Conservation (phyloP, 2,329 filamentous ascomycete genomes). For the Xylariaceae sp. region DNA sequence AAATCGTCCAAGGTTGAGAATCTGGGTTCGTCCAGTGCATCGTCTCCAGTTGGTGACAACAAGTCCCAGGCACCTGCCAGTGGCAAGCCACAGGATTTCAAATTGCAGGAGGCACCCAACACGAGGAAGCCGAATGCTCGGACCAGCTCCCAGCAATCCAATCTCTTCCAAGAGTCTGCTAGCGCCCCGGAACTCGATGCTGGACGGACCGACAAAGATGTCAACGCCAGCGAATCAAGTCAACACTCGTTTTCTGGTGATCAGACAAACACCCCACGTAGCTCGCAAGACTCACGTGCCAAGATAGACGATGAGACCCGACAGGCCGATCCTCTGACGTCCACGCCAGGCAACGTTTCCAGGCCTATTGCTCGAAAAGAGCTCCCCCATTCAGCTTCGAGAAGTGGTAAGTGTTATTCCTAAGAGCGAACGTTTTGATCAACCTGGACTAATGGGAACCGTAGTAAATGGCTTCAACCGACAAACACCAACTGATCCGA, state of each 20-base stretch:
- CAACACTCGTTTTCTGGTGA: conserved; percentile 34
- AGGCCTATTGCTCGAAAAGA: conserved; percentile 63
- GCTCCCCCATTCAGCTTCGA: conserved; percentile 39
- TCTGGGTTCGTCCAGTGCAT: conserved; percentile 31
- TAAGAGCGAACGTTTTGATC: neutral
- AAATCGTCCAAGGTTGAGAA: conserved; percentile 39
- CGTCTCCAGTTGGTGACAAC: conserved; percentile 36
- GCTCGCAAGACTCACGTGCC: conserved; percentile 54
- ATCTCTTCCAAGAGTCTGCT: conserved; percentile 35
- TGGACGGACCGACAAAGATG: conserved; percentile 36
- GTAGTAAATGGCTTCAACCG: conserved; percentile 37
- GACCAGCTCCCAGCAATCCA: conserved; percentile 41
- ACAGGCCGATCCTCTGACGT: conserved; percentile 41
- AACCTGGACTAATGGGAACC: conserved; percentile 18
- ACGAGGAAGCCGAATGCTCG: conserved; percentile 46
- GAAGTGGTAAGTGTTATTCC: conserved; percentile 39
- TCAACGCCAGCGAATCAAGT: conserved; percentile 30
- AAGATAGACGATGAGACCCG: conserved; percentile 50
- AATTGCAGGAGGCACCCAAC: conserved; percentile 75
- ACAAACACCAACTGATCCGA: conserved; percentile 35
- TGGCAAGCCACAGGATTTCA: conserved; percentile 58
- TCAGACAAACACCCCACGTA: conserved; percentile 42
- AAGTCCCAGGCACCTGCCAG: conserved; percentile 35
- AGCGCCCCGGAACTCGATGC: conserved; percentile 36
- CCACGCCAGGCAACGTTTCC: conserved; percentile 36